phyloP scores from a whole-genome alignment of 192 early-diverging fungal species.

The Pilaira anomala region DNA sequence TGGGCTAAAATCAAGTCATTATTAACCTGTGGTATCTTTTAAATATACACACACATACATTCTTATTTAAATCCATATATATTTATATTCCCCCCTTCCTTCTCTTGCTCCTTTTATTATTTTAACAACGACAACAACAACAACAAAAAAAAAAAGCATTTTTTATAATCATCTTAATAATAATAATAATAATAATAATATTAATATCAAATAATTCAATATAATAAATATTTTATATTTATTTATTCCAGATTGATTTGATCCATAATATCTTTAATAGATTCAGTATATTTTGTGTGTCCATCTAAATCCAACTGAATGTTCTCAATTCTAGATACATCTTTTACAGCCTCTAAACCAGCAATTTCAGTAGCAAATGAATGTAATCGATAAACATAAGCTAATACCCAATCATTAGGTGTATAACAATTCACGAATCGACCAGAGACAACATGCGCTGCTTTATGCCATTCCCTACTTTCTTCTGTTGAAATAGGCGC shows the following conservation, averaged over 20 bases:
- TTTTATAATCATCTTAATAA: too few relatives aligned
- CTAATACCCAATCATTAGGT: conserved; percentile 48
- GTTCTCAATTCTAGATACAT: conserved; percentile 43
- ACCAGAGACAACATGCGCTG: conserved; percentile 40
- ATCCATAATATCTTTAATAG: conserved; percentile 17
- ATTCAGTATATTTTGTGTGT: conserved; percentile 44
- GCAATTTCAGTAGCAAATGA: conserved; percentile 47
- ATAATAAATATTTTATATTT: not conserved
- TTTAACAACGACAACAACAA: too few relatives aligned
- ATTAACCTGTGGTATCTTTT: too few relatives aligned
- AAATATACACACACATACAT: too few relatives aligned
- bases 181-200: not conserved
- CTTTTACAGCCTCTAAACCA: conserved; percentile 39
- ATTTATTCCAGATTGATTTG: conserved; percentile 18
- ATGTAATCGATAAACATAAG: conserved; percentile 49
- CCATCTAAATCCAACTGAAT: conserved; percentile 46
- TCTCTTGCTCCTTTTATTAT: too few relatives aligned
- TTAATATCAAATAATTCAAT: not conserved
- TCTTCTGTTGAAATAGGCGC: conserved; percentile 47
- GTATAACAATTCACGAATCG: conserved; percentile 55
- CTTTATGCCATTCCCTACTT: conserved; percentile 40
- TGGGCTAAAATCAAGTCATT: too few relatives aligned
- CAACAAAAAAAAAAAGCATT: too few relatives aligned
- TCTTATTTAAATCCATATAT: too few relatives aligned
- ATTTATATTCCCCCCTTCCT: too few relatives aligned